These are phyloP conservation scores for Oemleria cerasiformis DNA, from an alignment of 306 rosid species.

Conservation along the genomic window DNA sequence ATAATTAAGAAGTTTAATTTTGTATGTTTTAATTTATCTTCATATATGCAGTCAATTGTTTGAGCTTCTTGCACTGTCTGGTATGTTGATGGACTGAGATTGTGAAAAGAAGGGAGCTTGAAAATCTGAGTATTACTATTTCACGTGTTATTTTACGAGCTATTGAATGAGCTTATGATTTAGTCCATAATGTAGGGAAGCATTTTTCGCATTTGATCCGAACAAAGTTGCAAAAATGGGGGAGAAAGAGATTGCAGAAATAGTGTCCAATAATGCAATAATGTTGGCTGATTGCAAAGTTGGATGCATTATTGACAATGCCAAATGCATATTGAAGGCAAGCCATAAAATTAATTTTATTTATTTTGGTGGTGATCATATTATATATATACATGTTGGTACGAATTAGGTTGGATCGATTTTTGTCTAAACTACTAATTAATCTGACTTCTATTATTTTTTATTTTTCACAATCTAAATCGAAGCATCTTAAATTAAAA, in stretches of 20 bases:
- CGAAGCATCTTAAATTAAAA: no score
- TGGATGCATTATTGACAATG: constrained; percentile 84
- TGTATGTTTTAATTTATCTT: background rate
- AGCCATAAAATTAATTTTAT: constrained; percentile 6
- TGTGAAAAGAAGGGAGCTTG: constrained; percentile 69
- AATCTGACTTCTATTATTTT: no score
- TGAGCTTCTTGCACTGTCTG: constrained; percentile 93
- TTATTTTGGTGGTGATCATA: no score
- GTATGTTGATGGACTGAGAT: constrained; percentile 98
- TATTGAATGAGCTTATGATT: background rate
- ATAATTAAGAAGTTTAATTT: no score
- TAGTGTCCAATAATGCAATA: constrained; percentile 64
- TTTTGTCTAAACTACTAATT: no score
- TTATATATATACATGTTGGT: no score
- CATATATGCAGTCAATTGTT: constrained; percentile 66
- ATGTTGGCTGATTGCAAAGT: constrained; percentile 74
- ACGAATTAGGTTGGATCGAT: background rate
- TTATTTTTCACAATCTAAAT: no score
- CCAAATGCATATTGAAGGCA: constrained; percentile 91
- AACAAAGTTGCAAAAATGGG: constrained; percentile 77
- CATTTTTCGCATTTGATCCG: constrained; percentile 75
- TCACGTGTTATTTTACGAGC: no score
- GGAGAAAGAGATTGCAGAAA: constrained; percentile 71
- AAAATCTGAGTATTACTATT: background rate
- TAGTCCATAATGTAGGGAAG: constrained; percentile 45